Conservation (phyloP, 176 grass and related monocot species). For the Eragrostis nindensis region DNA sequence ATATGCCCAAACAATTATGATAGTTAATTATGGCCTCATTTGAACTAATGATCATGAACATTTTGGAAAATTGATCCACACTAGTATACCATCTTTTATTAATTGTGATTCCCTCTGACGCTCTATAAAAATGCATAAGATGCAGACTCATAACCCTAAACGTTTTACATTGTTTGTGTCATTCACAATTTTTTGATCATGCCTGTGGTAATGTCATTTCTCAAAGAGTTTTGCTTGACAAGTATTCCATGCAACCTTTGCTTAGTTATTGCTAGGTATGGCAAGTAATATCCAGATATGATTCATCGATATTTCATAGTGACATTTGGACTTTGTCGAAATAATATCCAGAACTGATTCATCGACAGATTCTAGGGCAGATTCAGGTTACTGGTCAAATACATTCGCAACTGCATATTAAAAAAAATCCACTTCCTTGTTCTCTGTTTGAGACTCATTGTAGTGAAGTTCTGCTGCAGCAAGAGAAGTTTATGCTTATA, state of each 20-base stretch:
- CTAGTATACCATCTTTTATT: background rate
- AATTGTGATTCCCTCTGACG: too few relatives aligned
- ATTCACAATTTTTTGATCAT: background rate
- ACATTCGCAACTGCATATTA: background rate
- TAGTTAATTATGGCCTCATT: background rate
- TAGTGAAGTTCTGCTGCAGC: background rate
- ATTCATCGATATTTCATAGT: background rate
- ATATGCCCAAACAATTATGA: background rate
- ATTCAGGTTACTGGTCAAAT: background rate
- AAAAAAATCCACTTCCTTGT: background rate
- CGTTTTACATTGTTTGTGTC: conserved; percentile 21
- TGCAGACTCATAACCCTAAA: background rate
- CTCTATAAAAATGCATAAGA: background rate
- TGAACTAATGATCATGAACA: background rate
- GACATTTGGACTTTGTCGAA: background rate
- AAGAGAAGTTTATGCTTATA: background rate
- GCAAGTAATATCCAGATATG: background rate
- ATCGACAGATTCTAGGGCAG: background rate
- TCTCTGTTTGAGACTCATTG: background rate
- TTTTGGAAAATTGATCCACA: background rate
- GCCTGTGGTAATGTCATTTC: background rate
- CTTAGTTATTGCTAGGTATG: background rate
- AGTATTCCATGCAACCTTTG: background rate
- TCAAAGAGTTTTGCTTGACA: background rate
- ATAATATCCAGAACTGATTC: background rate